Evolutionary conservation across 2,329 filamentous ascomycete species (phyloP).

Genomic region (Gremmenia infestans): DNA sequence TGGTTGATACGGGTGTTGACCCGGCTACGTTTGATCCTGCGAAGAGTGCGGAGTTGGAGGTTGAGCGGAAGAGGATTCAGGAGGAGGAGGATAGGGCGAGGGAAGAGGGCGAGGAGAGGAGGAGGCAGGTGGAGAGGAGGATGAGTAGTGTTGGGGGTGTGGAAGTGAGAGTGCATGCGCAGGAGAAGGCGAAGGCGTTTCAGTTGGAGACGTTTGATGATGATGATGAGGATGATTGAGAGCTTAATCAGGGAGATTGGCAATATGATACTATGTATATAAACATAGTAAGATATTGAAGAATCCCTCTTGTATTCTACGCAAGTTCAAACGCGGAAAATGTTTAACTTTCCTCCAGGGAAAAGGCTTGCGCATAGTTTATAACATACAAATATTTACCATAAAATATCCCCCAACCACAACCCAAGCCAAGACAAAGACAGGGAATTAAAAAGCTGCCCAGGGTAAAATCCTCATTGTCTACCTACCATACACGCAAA

Average conservation of each 20-base stretch:
- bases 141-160: slow-evolving; percentile 17
- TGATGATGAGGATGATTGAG: slow-evolving; percentile 28
- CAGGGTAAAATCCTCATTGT: neutral
- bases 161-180: slow-evolving; percentile 29
- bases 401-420: too few species aligned
- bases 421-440: too few species aligned
- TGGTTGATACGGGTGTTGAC: slow-evolving; percentile 58
- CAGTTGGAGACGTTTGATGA: slow-evolving; percentile 39
- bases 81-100: slow-evolving; percentile 32
- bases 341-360: too few species aligned
- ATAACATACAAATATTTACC: too few species aligned
- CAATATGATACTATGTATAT: too few species aligned
- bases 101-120: slow-evolving; percentile 29
- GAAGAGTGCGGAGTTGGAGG: slow-evolving; percentile 34
- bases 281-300: too few species aligned
- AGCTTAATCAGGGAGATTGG: neutral
- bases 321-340: too few species aligned
- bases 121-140: slow-evolving; percentile 23
- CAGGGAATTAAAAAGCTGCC: neutral
- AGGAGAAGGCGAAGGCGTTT: slow-evolving; percentile 34
- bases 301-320: too few species aligned
- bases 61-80: slow-evolving; percentile 22
- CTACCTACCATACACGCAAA: neutral
- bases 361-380: too few species aligned
- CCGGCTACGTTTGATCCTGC: slow-evolving; percentile 55